phyloP scores from a whole-genome alignment of 2,329 filamentous ascomycete genomes.

The Pseudogymnoascus verrucosus region DNA sequence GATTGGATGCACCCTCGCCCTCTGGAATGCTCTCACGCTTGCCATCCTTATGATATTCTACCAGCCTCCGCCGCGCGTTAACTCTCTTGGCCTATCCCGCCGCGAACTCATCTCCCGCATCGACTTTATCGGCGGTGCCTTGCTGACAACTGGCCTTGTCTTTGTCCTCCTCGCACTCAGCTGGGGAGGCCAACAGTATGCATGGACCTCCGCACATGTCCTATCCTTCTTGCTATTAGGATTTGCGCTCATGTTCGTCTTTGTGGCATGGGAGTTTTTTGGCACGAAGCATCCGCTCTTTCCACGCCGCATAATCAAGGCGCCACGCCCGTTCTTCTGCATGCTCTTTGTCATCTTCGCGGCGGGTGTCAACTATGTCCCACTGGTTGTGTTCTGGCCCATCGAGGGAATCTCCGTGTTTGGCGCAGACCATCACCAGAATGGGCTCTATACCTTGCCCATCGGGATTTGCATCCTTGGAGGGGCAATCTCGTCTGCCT shows the following conservation, averaged over 20 bases:
- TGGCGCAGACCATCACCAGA: slow-evolving; percentile 51
- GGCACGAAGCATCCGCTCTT: slow-evolving; percentile 9
- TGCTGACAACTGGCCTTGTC: slow-evolving; percentile 40
- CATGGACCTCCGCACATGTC: slow-evolving; percentile 34
- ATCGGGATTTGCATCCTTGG: slow-evolving; percentile 53
- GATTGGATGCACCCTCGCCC: slow-evolving; percentile 34
- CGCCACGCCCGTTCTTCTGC: slow-evolving; percentile 32
- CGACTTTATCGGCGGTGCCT: slow-evolving; percentile 41
- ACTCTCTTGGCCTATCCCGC: slow-evolving; percentile 31
- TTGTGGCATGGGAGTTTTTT: slow-evolving; percentile 20
- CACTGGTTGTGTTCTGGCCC: slow-evolving; percentile 47
- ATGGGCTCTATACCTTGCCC: slow-evolving; percentile 54
- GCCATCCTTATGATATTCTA: slow-evolving; percentile 36
- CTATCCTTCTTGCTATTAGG: slow-evolving; percentile 15
- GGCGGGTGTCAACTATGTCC: slow-evolving; percentile 11
- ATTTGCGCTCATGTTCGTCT: slow-evolving; percentile 14
- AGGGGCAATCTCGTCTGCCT: slow-evolving; percentile 49
- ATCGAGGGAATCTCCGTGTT: slow-evolving; percentile 56
- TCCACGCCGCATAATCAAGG: slow-evolving; percentile 34
- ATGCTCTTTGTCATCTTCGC: slow-evolving; percentile 24
- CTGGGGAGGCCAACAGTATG: slow-evolving; percentile 34
- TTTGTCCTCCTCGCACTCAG: slow-evolving; percentile 41
- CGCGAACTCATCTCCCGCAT: slow-evolving; percentile 36
- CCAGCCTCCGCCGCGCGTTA: slow-evolving; percentile 36
- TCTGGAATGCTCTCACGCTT: slow-evolving; percentile 35